Conservation (phyloP, 257 asterid species). For the Solanum tacnaense region DNA sequence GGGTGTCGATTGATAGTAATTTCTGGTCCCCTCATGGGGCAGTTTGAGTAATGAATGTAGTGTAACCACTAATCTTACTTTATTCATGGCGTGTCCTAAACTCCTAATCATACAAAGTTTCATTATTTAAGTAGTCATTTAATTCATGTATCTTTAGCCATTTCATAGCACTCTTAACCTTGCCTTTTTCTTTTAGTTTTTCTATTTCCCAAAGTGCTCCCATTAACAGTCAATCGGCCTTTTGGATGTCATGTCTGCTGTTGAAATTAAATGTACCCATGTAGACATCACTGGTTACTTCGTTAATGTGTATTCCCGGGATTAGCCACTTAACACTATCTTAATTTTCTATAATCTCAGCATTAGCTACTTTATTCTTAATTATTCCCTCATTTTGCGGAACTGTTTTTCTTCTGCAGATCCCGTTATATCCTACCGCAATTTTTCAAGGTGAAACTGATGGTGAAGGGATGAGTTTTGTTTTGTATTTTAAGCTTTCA, state of each 20-base stretch:
- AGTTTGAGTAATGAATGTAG: not conserved
- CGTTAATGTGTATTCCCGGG: not conserved
- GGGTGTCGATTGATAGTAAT: not conserved
- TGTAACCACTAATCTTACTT: not conserved
- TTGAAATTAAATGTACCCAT: not conserved
- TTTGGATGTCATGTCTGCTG: not conserved
- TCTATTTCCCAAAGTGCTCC: not conserved
- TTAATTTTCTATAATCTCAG: not conserved
- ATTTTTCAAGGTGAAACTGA: slow-evolving; percentile 41
- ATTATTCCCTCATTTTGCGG: not conserved
- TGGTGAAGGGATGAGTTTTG: slow-evolving; percentile 45
- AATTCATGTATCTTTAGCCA: not conserved
- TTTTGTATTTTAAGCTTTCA: slow-evolving; percentile 37
- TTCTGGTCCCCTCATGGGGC: not conserved
- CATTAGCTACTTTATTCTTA: not conserved
- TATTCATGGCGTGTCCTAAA: not conserved
- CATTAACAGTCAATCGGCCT: not conserved
- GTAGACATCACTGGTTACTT: not conserved
- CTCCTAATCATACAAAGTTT: not conserved
- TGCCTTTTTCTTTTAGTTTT: not conserved
- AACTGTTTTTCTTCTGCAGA: slow-evolving; percentile 13
- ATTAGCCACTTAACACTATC: not conserved
- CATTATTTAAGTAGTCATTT: not conserved
- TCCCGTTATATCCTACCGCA: slow-evolving; percentile 37
- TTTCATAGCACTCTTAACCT: not conserved